Conservation (phyloP, 169 alveolate genomes). For the Amoebophrya sp. region DNA sequence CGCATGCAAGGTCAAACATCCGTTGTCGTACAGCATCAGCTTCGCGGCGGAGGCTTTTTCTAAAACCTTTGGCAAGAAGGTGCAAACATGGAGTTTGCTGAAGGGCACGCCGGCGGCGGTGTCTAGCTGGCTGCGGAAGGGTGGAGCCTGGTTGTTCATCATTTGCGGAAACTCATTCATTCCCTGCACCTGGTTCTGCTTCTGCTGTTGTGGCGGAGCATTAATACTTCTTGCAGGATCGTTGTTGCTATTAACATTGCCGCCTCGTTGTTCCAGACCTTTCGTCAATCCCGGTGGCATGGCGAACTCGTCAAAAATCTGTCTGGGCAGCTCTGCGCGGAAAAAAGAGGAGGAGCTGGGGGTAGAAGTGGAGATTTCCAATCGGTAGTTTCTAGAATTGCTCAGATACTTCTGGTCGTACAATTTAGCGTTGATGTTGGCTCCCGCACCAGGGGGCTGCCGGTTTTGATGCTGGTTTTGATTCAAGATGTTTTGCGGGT, state of each 20-base stretch:
- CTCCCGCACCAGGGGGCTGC: background rate
- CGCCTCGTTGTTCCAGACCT: background rate
- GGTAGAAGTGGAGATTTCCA: too few species aligned
- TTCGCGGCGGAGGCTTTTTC: background rate
- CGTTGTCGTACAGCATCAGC: background rate
- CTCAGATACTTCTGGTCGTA: background rate
- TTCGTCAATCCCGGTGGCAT: background rate
- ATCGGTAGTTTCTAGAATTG: background rate
- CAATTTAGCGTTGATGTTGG: background rate
- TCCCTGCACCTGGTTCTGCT: background rate
- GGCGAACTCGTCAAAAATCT: background rate
- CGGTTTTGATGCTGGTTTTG: too few species aligned
- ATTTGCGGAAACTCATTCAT: background rate
- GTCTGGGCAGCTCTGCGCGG: background rate
- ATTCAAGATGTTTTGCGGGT: too few species aligned
- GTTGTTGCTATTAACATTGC: background rate
- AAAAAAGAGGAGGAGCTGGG: background rate
- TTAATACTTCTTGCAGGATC: background rate
- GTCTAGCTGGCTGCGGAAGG: background rate
- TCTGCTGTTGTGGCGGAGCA: background rate
- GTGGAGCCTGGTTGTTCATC: background rate
- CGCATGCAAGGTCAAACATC: background rate
- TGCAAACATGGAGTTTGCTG: background rate
- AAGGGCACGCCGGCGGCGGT: background rate
- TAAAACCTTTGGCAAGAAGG: background rate